These are phyloP conservation scores for Fagus sylvatica DNA, from an alignment of 306 rosid genomes.

Conservation along the genomic window DNA sequence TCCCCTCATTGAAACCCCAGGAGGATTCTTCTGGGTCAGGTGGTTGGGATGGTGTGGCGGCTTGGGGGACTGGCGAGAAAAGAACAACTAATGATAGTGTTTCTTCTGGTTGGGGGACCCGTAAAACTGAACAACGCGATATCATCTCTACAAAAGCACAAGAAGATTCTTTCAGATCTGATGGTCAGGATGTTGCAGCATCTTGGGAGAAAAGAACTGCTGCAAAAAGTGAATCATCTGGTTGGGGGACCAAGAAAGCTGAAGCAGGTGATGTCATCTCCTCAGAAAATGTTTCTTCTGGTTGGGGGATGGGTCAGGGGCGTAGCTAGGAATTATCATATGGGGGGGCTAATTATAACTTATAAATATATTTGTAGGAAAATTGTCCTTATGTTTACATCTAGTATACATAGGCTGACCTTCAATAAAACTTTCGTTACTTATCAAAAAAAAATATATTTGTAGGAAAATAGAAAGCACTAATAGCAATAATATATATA, in stretches of 20 bases:
- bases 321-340: too few relatives aligned
- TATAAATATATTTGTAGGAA: too few relatives aligned
- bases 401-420: too few relatives aligned
- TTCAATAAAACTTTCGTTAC: too few relatives aligned
- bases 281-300: slow-evolving; percentile 5
- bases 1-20: slow-evolving; percentile 13
- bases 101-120: slow-evolving; percentile 8
- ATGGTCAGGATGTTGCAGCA: slow-evolving; percentile 13
- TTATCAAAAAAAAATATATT: too few relatives aligned
- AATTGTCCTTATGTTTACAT: too few relatives aligned
- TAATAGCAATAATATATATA: too few relatives aligned
- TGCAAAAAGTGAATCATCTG: slow-evolving; percentile 20
- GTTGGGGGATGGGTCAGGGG: background rate
- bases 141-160: background rate
- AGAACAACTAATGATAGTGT: background rate
- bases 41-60: slow-evolving; percentile 29
- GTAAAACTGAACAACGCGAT: background rate
- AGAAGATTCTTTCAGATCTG: slow-evolving; percentile 14
- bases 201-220: background rate
- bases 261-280: background rate
- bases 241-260: slow-evolving; percentile 14
- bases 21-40: slow-evolving; percentile 28
- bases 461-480: too few relatives aligned
- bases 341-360: too few relatives aligned
- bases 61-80: background rate